Base-by-base conservation (phyloP, 1,284 basidiomycete genomes). In the Puccinia hordei region DNA sequence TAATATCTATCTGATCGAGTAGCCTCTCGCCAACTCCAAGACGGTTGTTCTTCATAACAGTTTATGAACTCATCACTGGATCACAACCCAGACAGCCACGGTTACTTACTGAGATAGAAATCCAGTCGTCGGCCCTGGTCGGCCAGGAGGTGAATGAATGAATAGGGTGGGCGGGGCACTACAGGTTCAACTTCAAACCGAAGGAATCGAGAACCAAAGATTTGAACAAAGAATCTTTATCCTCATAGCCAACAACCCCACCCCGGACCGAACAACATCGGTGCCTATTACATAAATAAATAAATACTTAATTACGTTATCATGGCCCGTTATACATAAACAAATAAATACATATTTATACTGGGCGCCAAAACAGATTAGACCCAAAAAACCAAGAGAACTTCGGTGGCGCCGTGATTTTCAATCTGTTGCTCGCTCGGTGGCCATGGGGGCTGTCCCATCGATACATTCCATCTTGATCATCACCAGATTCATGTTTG, bases 401-500 rank as follows among this genome's bases (percentile, higher is more conserved):
- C n/a, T n/a, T 55, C 53, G 53, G 53, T 55, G 53, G 53, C 53
- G 53, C n/a, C 53, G 53, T 55, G n/a, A 24, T 24, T 55, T 49
- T 49, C 46, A 55, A 55, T 55, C 53, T 55, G 53, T 55, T 55
- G 53, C 24, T 55, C 19, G 53, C 24, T 55, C 19, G n/a, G 53
- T 55, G 53, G 53, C 53, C 53, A n/a, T 55, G 53, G 53, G 53
- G 53, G 13, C 4, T 12, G 12, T 41, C 38, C 38, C 38, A 41
- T 41, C 38, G 38, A 12, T 41, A 41, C 12, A 4, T 41, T 51
- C 49, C 17, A 51, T 51, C 49, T 51, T 6, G 3, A 51, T 15
- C 49, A 51, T 51, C 17, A 3, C 49, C 17, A 51, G 15, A 51
- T 49, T 49, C 8, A 49, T 9, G 46, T 8, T 3, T 49, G 46